Percentiles rank a stretch among this genome's conserved stretches.
phyloP scores from a whole-genome alignment of 2,329 filamentous ascomycete species.

The Colletotrichum godetiae region DNA sequence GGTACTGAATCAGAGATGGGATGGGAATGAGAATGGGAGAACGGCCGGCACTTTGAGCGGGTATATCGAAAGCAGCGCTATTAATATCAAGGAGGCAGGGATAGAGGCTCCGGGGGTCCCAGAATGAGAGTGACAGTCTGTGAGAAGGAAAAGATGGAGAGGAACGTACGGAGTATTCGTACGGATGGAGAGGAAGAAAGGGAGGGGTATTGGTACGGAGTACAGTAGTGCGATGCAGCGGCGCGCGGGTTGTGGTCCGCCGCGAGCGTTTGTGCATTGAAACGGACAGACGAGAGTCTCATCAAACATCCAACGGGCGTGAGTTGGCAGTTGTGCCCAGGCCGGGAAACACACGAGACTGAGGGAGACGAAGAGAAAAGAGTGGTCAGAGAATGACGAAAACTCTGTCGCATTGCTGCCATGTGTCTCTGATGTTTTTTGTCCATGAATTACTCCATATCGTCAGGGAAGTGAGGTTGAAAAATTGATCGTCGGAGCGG shows the following conservation, averaged over 20 bases:
- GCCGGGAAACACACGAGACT: background rate
- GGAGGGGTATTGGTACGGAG: background rate
- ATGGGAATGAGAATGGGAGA: conserved; percentile 2
- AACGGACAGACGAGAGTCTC: conserved; percentile 1
- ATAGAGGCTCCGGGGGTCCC: conserved; percentile 5
- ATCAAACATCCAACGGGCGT: conserved; percentile 5
- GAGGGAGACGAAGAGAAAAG: background rate
- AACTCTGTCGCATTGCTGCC: background rate
- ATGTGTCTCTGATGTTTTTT: background rate
- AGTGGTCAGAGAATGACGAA: conserved; percentile 13
- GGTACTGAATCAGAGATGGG: background rate
- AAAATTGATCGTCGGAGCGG: conserved; percentile 11
- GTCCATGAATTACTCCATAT: conserved; percentile 19
- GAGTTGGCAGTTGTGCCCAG: conserved; percentile 27
- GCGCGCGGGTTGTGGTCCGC: conserved; percentile 25
- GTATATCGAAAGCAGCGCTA: conserved; percentile 27
- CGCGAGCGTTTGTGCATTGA: conserved; percentile 19
- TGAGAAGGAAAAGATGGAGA: conserved; percentile 18
- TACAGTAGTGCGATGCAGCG: conserved; percentile 24
- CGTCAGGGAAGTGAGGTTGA: conserved; percentile 6
- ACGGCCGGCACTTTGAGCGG: conserved; percentile 32
- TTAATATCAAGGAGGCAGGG: conserved; percentile 29
- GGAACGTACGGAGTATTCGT: background rate
- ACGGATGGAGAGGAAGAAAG: background rate
- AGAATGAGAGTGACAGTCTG: conserved; percentile 14